These are phyloP conservation scores for Xerocomus potaroensis DNA, from an alignment of 768 basidiomycete species.

Conservation along the genomic window DNA sequence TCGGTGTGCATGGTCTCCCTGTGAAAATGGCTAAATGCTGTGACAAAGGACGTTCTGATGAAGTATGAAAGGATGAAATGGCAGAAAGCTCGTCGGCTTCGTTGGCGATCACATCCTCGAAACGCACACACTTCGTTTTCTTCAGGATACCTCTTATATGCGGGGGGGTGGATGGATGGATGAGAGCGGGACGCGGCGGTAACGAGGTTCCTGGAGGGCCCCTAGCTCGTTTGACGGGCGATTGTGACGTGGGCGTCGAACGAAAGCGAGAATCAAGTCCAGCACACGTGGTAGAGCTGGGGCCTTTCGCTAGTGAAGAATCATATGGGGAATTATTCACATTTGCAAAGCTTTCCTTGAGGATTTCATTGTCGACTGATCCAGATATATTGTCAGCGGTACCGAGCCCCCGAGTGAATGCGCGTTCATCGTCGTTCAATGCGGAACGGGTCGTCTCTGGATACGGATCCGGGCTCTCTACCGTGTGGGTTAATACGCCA, in stretches of 20 bases:
- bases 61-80: background rate
- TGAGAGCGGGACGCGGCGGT: slow-evolving; percentile 20
- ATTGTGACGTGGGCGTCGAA: slow-evolving; percentile 1
- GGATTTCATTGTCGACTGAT: slow-evolving; percentile 1
- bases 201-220: slow-evolving; percentile 20
- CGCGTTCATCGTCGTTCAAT: slow-evolving; percentile 34
- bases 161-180: slow-evolving; percentile 25
- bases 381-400: slow-evolving; percentile 18
- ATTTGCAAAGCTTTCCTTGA: slow-evolving; percentile 2
- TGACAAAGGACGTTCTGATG: slow-evolving; percentile 8
- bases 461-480: background rate
- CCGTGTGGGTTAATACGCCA: slow-evolving; percentile 10
- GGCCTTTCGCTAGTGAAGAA: slow-evolving; percentile 7
- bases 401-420: slow-evolving; percentile 30
- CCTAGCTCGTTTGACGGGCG: slow-evolving; percentile 3
- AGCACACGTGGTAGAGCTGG: background rate
- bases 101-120: slow-evolving; percentile 21
- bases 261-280: background rate
- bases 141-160: slow-evolving; percentile 37
- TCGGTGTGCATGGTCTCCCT: slow-evolving; percentile 12
- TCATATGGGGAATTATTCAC: slow-evolving; percentile 10
- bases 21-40: background rate
- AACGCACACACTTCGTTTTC: slow-evolving; percentile 38
- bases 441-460: slow-evolving; percentile 2
- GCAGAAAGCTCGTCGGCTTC: background rate